Base-by-base conservation (phyloP, 805 yeast species). In the Zygotorulaspora danielsina region DNA sequence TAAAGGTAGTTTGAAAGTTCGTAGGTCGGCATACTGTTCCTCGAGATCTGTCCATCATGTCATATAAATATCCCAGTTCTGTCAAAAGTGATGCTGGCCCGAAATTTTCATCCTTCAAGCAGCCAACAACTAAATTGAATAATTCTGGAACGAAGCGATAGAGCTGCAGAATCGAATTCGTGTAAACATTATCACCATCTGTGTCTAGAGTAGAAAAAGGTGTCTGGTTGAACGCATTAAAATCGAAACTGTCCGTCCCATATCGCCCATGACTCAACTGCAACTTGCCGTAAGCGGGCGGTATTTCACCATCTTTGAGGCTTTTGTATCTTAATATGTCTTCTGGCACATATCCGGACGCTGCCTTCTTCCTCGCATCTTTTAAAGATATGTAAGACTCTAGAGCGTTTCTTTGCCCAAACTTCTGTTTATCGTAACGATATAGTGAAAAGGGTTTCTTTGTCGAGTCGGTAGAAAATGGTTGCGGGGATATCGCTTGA, bases 221-320 rank as follows among this genome's bases (percentile, higher is more conserved):
- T 0, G 97, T 84, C 27, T 71, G 70, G 57, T 90, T 90, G 67
- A 83, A 90, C 52, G 79, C 82, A 38, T 76, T 80, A 58, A 93
- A 90, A 64, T 90, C 96, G 64, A 93, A 93, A 60, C 88, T 96
- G 50, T 83, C 87, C 20, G 93, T 88, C 19, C 98, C 98, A 61
- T 87, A 90, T 52, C 77, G 81, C 41, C 94, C 84, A 61, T 89
- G 90, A 29, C 81, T 74, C 38, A 90, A 84, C 44, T 81, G 84
- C 32, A 86, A 67, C 50, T 79, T 77, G 28, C 79, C 69, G 64
- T 82, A 90, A 24, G 89, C 84, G 37, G 81, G 80, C 1, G 96
- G 96, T 1, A 79, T 70, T 17, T 55, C 64, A 34, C 51, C 58
- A 8, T 59, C 65, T 32, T 69, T 69, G 0, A 57, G 46, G 5